These are phyloP conservation scores for Eruca vesicaria DNA, from an alignment of 441 rosid species.

Conservation along the genomic window DNA sequence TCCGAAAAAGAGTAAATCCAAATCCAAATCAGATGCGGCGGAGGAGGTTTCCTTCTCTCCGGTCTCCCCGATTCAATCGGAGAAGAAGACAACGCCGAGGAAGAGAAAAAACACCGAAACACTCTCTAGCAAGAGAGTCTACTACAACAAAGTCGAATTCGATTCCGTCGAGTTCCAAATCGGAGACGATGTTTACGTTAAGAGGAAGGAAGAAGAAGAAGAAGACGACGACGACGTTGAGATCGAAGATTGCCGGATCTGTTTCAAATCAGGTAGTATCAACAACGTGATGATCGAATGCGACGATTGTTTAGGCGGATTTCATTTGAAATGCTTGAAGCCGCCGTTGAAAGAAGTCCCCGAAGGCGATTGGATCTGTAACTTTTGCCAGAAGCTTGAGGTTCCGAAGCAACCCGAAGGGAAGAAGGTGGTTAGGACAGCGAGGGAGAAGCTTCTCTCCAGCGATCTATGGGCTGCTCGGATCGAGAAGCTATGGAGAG, in stretches of 20 bases:
- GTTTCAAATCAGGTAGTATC: constrained; percentile 59
- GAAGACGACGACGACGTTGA: constrained; percentile 61
- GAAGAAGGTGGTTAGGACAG: constrained; percentile 62
- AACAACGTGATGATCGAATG: constrained; percentile 74
- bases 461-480: constrained; percentile 87
- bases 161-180: constrained; percentile 74
- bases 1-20: neutral
- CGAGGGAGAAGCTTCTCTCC: constrained; percentile 87
- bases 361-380: constrained; percentile 87
- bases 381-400: constrained; percentile 63
- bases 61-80: constrained; percentile 53
- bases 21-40: no score
- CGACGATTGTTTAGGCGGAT: constrained; percentile 86
- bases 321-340: constrained; percentile 91
- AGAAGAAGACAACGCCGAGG: constrained; percentile 34
- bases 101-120: constrained; percentile 44
- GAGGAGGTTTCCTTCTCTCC: constrained; percentile 47
- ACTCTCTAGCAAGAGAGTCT: constrained; percentile 47
- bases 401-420: constrained; percentile 63
- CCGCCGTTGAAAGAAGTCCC: constrained; percentile 79
- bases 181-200: constrained; percentile 85
- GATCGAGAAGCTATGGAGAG: constrained; percentile 86
- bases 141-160: constrained; percentile 65
- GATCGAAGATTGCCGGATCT: constrained; percentile 78
- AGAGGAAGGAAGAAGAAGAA: constrained; percentile 74